Evolutionary conservation across 257 asterid species (phyloP), one percentile per base, ranked within the genome.

Genomic region (Nicotiana tomentosiformis): DNA sequence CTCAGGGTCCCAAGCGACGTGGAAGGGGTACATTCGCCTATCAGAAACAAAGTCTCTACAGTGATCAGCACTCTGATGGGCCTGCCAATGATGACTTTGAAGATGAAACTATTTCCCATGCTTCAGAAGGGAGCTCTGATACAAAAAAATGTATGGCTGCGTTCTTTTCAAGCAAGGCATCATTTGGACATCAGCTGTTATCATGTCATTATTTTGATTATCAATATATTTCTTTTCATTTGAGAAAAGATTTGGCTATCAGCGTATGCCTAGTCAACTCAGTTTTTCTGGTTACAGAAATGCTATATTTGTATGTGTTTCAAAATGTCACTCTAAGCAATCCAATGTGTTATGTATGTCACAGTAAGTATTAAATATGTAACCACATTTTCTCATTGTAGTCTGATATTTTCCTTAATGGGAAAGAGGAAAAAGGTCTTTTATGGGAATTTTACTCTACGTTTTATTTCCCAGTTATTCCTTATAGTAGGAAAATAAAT

Each of bases 21-120:
- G 99, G 99, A 88, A 89, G 99, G 88, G 99, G 99, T 69, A 88
- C 91, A 32, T 96, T 96, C 85, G 81, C 92, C 20, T 92, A 93
- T 83, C 83, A 87, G 82, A 93, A 86, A 82, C 90, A 87, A 78
- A 92, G 93, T 77, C 85, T 96, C 85, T 93, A 94, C 84, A 96
- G 98, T 83, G 99, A 96, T 82, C 88, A 88, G 85, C 91, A 84
- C 81, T 86, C 90, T 66, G 87, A 88, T 72, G 88, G 79, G 77
- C 93, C 89, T 80, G 80, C 81, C 51, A 10, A 32, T 82, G 91
- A 86, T 65, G 91, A 79, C 80, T 83, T 88, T 3, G 94, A 90
- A 33, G 86, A 88, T 65, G 80, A 81, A 66, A 82, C 90, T 56
- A 89, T 33, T 20, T 26, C 29, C 89, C 82, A 62, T 37, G 82